phyloP scores from a whole-genome alignment of 371 early-diverging fungal species.

The Choanephora cucurbitarum region DNA sequence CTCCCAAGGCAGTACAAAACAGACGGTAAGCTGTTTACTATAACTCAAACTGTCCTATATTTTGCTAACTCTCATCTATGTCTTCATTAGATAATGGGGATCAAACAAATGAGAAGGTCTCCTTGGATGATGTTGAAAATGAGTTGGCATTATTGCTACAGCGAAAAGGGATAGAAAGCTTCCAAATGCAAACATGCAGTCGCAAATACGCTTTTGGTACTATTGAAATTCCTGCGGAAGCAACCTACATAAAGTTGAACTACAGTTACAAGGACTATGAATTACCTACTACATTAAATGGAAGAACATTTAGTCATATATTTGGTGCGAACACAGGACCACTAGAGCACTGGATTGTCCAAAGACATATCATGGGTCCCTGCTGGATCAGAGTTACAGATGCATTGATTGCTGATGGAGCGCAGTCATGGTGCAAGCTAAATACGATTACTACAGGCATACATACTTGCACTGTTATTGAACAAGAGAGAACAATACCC shows the following conservation, averaged over 20 bases:
- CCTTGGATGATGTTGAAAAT: slow-evolving; percentile 64
- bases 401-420: slow-evolving; percentile 35
- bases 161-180: slow-evolving; percentile 54
- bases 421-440: slow-evolving; percentile 80
- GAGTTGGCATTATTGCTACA: slow-evolving; percentile 71
- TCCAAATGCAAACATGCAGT: slow-evolving; percentile 59
- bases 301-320: slow-evolving; percentile 81
- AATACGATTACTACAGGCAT: slow-evolving; percentile 71
- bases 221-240: slow-evolving; percentile 73
- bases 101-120: slow-evolving; percentile 59
- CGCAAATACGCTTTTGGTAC: slow-evolving; percentile 93
- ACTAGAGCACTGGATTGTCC: slow-evolving; percentile 86
- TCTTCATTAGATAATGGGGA: slow-evolving; percentile 42
- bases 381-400: slow-evolving; percentile 73
- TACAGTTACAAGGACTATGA: slow-evolving; percentile 76
- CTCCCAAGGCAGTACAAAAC: slow-evolving; percentile 70
- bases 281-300: slow-evolving; percentile 67
- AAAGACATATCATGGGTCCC: slow-evolving; percentile 96
- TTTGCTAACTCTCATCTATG: background rate
- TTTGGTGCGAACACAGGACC: slow-evolving; percentile 90
- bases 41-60: background rate
- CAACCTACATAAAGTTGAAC: slow-evolving; percentile 83
- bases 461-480: slow-evolving; percentile 60
- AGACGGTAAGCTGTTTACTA: slow-evolving; percentile 39
- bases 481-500: slow-evolving; percentile 52